Evolutionary conservation across 2,329 filamentous ascomycete species (phyloP), one percentile per base, ranked within the genome.

Genomic region (Lecanicillium sp.): DNA sequence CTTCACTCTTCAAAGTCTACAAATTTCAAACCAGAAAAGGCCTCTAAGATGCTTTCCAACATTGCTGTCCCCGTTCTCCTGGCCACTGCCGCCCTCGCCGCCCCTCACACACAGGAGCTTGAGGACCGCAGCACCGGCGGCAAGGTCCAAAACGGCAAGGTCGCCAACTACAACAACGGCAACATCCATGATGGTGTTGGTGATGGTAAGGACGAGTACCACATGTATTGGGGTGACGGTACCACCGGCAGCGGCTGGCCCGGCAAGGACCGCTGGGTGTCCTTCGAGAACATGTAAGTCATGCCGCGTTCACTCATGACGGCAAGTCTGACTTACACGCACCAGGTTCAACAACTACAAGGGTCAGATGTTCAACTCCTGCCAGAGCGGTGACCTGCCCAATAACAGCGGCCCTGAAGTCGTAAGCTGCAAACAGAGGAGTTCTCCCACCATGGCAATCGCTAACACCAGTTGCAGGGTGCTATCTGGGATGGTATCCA

Each of bases 401-500:
- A 56, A 57, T 46, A 51, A 60, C 52, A 50, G 49, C 38, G 54
- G 47, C n/a, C 43, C 41, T 15, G 56, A 60, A 49, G 39, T 55
- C 20, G 53, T 37, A 23, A 37, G 35, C n/a, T 44, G 19, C 40
- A 48, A 20, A 14, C 9, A 44, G 10, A 33, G 3, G n/a, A 12
- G 27, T 6, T 23, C 7, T 30, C n/a, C 12, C 19, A n/a, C 12
- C 14, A 26, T 33, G 21, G 15, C 40, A 33, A 21, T 2, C 15
- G 55, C 33, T 36, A 8, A 21, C 10, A 21, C 3, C 33, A 5
- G 17, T n/a, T 30, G 40, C 20, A 48, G 21, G 41, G 50, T 12
- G 44, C 49, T 30, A 60, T 70, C 46, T 59, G 57, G 41, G 50
- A 55, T 21, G 57, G 58, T 33, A 70, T 72, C 49, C 49, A 62